Percentiles rank a stretch among this genome's conserved stretches.
Evolutionary conservation across 257 asterid genomes (phyloP).

Genomic region (Apocynum venetum): DNA sequence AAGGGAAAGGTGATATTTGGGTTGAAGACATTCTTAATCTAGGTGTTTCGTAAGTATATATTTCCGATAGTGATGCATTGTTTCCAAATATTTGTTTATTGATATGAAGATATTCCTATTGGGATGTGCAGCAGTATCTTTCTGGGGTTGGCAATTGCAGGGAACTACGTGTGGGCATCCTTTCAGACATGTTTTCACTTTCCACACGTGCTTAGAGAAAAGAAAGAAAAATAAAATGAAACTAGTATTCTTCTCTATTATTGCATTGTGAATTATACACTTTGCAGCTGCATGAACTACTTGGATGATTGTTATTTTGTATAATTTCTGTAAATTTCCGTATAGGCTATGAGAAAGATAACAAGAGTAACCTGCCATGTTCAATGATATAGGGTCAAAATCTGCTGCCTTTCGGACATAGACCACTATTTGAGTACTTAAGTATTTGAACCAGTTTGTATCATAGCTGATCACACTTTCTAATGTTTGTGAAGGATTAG

Average conservation of each 20-base stretch:
- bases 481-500: neutral
- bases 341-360: neutral
- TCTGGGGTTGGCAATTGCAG: neutral
- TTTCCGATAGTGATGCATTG: neutral
- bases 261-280: neutral
- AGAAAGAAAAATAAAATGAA: neutral
- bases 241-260: neutral
- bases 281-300: neutral
- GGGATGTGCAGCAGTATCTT: neutral
- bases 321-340: neutral
- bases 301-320: neutral
- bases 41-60: constrained; percentile 77
- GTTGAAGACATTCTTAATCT: constrained; percentile 86
- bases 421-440: neutral
- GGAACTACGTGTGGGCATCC: neutral
- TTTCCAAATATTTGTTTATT: neutral
- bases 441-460: neutral
- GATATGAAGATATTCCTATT: neutral
- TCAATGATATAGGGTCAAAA: neutral
- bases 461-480: neutral
- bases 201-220: neutral
- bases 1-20: constrained; percentile 96
- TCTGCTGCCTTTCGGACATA: neutral
- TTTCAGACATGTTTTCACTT: neutral
- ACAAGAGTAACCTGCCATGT: neutral